Evolutionary conservation across 2,329 filamentous ascomycete genomes (phyloP).

Genomic region (Hortaea sp.): DNA sequence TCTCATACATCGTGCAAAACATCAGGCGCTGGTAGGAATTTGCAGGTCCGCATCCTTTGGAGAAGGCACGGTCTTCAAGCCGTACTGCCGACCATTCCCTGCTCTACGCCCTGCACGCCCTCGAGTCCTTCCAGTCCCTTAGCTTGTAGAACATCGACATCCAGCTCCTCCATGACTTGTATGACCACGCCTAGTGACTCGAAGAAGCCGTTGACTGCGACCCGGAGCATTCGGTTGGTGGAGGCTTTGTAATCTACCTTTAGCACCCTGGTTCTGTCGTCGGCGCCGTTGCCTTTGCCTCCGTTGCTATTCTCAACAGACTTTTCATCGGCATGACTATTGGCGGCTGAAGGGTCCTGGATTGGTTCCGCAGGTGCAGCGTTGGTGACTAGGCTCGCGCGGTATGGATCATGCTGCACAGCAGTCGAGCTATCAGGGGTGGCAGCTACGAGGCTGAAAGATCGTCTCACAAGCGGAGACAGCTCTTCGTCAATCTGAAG

Average conservation of each 20-base stretch:
- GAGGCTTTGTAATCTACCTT: conserved; percentile 72
- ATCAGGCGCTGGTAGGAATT: too few relatives aligned
- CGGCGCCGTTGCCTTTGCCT: conserved; percentile 1
- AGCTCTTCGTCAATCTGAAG: conserved; percentile 82
- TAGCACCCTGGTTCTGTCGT: conserved; percentile 45
- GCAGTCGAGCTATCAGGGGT: too few relatives aligned
- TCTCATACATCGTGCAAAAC: too few relatives aligned
- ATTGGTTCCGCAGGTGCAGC: too few relatives aligned
- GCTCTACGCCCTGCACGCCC: conserved; percentile 30
- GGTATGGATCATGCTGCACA: too few relatives aligned
- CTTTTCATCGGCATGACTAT: too few relatives aligned
- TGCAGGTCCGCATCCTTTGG: too few relatives aligned
- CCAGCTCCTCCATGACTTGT: conserved; percentile 82
- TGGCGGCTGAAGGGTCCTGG: too few relatives aligned
- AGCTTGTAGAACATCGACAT: conserved; percentile 64
- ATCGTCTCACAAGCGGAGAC: conserved; percentile 68
- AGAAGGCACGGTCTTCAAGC: too few relatives aligned
- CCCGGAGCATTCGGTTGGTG: conserved; percentile 91
- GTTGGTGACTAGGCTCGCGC: too few relatives aligned
- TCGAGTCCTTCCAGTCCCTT: conserved; percentile 31
- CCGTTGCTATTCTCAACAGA: too few relatives aligned
- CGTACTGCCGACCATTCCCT: conserved; percentile 24
- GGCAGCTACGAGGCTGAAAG: conserved; percentile 46
- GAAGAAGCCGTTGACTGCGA: conserved; percentile 93
- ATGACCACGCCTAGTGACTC: conserved; percentile 77